Conservation (phyloP, 495 filamentous ascomycete species). For the Aspergillus baeticus region DNA sequence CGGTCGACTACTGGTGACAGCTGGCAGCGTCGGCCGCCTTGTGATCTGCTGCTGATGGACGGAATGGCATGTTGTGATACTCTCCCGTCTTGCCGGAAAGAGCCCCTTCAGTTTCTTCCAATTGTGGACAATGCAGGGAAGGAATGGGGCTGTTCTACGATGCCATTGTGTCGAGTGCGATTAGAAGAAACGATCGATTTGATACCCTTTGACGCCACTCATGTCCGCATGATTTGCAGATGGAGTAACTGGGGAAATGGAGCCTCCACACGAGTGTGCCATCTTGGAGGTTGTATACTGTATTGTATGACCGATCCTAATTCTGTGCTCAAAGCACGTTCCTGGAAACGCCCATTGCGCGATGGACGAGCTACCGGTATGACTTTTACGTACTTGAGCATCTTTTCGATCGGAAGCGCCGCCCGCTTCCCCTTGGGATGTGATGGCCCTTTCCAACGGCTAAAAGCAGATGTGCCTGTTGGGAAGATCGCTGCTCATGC, state of each 20-base stretch:
- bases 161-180: neutral
- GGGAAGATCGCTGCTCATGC: constrained; percentile 14
- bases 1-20: constrained; percentile 22
- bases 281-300: neutral
- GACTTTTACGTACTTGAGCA: constrained; percentile 2
- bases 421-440: constrained; percentile 22
- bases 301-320: neutral
- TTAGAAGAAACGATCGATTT: neutral
- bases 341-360: constrained; percentile 8
- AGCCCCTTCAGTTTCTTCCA: neutral
- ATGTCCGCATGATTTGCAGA: constrained; percentile 9
- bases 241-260: neutral
- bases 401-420: constrained; percentile 23
- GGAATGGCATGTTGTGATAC: constrained; percentile 17
- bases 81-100: constrained; percentile 10
- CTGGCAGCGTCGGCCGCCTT: constrained; percentile 23
- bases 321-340: constrained; percentile 7
- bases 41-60: constrained; percentile 17
- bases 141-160: neutral
- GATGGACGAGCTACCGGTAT: constrained; percentile 6
- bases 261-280: neutral
- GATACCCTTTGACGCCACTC: neutral
- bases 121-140: neutral
- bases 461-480: constrained; percentile 9
- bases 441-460: constrained; percentile 21